Evolutionary conservation across 768 basidiomycete genomes (phyloP).

Genomic region (Terana coerulea): DNA sequence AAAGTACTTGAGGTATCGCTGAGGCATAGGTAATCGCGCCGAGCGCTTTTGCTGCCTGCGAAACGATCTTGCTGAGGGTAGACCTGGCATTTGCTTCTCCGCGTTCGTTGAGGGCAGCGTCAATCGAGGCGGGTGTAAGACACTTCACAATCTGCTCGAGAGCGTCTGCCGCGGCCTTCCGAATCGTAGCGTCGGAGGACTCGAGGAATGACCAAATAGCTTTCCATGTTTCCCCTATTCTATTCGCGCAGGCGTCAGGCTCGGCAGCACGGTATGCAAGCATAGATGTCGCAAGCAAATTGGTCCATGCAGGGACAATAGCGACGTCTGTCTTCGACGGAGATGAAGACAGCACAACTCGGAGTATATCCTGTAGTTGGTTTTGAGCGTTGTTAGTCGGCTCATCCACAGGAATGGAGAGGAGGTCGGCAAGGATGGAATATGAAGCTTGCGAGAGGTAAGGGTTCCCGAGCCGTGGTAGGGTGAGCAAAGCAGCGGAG

Average conservation of each 20-base stretch:
- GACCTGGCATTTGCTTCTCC: conserved; percentile 42
- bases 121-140: conserved; percentile 62
- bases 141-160: conserved; percentile 65
- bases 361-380: conserved; percentile 58
- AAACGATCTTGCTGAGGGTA: conserved; percentile 58
- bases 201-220: conserved; percentile 76
- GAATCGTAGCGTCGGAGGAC: conserved; percentile 53
- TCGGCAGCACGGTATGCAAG: conserved; percentile 55
- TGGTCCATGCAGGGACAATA: conserved; percentile 75
- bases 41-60: conserved; percentile 62
- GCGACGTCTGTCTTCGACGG: conserved; percentile 67
- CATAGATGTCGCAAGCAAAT: conserved; percentile 70
- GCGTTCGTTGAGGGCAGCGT: conserved; percentile 44
- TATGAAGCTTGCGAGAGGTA: conserved; percentile 90
- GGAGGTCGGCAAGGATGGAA: conserved; percentile 79
- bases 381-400: conserved; percentile 44
- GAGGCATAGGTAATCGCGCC: conserved; percentile 70
- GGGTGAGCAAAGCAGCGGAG: conserved; percentile 65
- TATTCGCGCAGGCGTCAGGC: conserved; percentile 44
- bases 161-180: conserved; percentile 61
- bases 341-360: conserved; percentile 62
- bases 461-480: conserved; percentile 84
- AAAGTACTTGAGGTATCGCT: conserved; percentile 77
- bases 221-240: conserved; percentile 69
- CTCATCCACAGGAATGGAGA: conserved; percentile 51